A percentile compares a stretch with the other conserved stretches of the same genome.
These are phyloP conservation scores for Hemisphaericaspora lyxosophila DNA, from an alignment of 1,139 yeast species.

Conservation along the genomic window DNA sequence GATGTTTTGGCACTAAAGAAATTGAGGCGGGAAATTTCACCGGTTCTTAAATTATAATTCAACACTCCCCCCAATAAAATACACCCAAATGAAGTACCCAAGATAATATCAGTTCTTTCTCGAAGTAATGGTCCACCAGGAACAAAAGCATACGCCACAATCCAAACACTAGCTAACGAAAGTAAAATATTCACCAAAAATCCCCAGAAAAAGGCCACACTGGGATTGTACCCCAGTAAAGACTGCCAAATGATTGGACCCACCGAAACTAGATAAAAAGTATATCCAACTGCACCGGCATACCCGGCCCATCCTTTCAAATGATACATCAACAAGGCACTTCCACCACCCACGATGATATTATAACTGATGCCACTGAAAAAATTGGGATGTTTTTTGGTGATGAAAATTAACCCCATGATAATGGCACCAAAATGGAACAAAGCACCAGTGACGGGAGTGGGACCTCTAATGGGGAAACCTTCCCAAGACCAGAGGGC, in stretches of 20 bases:
- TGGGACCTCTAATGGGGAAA: constrained; percentile 81
- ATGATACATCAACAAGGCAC: constrained; percentile 50
- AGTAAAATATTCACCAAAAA: constrained; percentile 56
- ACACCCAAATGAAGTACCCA: constrained; percentile 46
- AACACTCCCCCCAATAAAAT: constrained; percentile 45
- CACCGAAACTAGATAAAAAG: constrained; percentile 61
- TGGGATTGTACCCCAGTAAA: constrained; percentile 59
- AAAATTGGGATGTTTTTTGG: constrained; percentile 24
- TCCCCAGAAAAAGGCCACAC: constrained; percentile 56
- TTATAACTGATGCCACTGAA: constrained; percentile 29
- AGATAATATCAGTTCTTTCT: constrained; percentile 80
- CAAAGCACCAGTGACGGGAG: constrained; percentile 86
- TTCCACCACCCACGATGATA: constrained; percentile 45
- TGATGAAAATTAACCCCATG: constrained; percentile 47
- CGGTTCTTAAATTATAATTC: constrained; percentile 31
- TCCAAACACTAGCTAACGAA: constrained; percentile 87
- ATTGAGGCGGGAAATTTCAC: constrained; percentile 22
- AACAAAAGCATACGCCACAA: constrained; percentile 96
- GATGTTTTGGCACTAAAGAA: constrained; percentile 21
- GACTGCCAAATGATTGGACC: constrained; percentile 64
- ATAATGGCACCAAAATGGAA: constrained; percentile 60
- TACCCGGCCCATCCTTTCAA: constrained; percentile 80
- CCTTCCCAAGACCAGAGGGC: constrained; percentile 96
- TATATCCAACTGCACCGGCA: constrained; percentile 68
- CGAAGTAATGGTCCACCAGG: constrained; percentile 88